Evolutionary conservation across 73 alveolate genomes (phyloP).

Genomic region (Tetrahymena elliotti): DNA sequence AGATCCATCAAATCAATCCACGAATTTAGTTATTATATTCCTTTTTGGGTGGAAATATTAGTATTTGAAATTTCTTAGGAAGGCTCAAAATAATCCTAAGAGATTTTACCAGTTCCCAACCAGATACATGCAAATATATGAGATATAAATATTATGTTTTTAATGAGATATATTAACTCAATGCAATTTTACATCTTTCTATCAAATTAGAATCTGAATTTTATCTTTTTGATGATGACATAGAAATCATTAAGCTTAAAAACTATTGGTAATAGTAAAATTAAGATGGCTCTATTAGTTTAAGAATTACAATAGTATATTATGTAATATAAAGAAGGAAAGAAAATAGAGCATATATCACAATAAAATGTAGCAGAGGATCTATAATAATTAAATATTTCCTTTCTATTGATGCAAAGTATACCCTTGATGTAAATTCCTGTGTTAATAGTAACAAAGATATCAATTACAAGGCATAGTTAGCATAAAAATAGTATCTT

Average conservation of each 20-base stretch:
- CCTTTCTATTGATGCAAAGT: neutral
- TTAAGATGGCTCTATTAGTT: neutral
- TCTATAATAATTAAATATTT: neutral
- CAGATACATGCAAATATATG: neutral
- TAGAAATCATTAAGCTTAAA: neutral
- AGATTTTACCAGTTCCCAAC: neutral
- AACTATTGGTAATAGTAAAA: neutral
- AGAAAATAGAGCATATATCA: neutral
- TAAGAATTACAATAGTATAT: neutral
- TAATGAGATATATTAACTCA: neutral
- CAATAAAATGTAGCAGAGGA: neutral
- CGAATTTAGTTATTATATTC: neutral
- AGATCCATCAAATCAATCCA: neutral
- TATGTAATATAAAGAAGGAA: neutral
- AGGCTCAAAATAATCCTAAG: neutral
- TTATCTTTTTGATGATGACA: neutral
- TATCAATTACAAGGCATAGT: neutral
- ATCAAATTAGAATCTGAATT: neutral
- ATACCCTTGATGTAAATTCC: neutral
- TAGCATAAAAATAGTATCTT: neutral
- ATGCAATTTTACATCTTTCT: neutral
- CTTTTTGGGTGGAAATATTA: neutral
- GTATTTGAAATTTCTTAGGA: neutral
- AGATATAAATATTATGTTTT: neutral
- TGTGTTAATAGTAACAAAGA: neutral